Percentiles rank a stretch among this genome's conserved stretches.
These are phyloP conservation scores for Penicillium chermesinum DNA, from an alignment of 495 filamentous ascomycete species.

Conservation along the genomic window DNA sequence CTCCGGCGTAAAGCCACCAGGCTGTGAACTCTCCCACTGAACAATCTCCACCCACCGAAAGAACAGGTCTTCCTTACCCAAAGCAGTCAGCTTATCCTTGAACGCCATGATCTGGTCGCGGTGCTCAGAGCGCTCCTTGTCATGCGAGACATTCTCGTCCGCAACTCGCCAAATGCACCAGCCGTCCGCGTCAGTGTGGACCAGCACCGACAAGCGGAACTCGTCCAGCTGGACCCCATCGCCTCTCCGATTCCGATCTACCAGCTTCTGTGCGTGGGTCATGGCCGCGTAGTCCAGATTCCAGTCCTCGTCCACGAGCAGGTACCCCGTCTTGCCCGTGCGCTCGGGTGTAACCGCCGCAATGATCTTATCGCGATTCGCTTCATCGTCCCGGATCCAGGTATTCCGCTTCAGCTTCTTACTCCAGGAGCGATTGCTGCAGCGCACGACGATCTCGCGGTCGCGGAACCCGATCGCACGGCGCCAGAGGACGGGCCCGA, in stretches of 20 bases:
- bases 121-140: constrained; percentile 37
- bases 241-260: constrained; percentile 45
- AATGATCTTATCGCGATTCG: constrained; percentile 45
- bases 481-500: constrained; percentile 63
- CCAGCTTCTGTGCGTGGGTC: constrained; percentile 59
- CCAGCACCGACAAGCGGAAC: constrained; percentile 61
- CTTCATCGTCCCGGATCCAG: constrained; percentile 45
- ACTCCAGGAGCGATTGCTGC: constrained; percentile 46
- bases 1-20: constrained; percentile 67
- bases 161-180: constrained; percentile 58
- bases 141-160: constrained; percentile 50
- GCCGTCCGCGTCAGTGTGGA: constrained; percentile 56
- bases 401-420: constrained; percentile 34
- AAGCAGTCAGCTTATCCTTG: constrained; percentile 59
- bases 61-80: constrained; percentile 81
- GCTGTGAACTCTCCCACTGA: constrained; percentile 70
- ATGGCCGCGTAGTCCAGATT: constrained; percentile 76
- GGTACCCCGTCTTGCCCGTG: constrained; percentile 69
- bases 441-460: constrained; percentile 69
- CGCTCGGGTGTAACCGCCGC: constrained; percentile 60
- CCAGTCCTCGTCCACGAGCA: constrained; percentile 74
- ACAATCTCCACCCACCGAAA: constrained; percentile 81
- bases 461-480: constrained; percentile 62
- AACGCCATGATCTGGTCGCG: constrained; percentile 64
- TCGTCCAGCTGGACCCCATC: constrained; percentile 43